Conservation (phyloP, 2,329 filamentous ascomycete genomes). For the Aureobasidium sp. region DNA sequence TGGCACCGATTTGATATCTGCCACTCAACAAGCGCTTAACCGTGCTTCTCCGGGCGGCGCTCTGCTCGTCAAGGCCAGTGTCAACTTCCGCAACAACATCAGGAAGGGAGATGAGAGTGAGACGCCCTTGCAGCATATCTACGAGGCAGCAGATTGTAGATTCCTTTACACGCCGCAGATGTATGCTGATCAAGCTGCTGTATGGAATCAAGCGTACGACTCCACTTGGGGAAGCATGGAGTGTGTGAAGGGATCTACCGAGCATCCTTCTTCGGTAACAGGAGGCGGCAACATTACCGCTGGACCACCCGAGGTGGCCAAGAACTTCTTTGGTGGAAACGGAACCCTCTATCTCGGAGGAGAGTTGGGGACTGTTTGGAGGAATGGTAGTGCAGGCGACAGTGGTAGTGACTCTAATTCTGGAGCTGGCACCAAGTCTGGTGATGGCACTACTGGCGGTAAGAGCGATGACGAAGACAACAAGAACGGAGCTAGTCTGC, state of each 20-base stretch:
- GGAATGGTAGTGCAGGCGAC: not conserved
- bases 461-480: not conserved
- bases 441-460: not conserved
- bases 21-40: not conserved
- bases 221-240: conserved; percentile 23
- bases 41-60: not conserved
- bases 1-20: not conserved
- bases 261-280: conserved; percentile 16
- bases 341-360: not conserved
- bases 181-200: conserved; percentile 39
- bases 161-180: conserved; percentile 47
- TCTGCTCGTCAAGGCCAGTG: conserved; percentile 17
- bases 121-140: conserved; percentile 43
- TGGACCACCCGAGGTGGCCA: not conserved
- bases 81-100: conserved; percentile 27
- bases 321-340: not conserved
- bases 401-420: not conserved
- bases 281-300: not conserved
- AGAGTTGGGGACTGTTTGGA: not conserved
- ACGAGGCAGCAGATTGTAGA: conserved; percentile 45
- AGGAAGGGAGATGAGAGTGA: conserved; percentile 26
- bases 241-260: conserved; percentile 21
- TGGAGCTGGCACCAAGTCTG: not conserved
- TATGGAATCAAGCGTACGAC: conserved; percentile 39
- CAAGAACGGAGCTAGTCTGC: not conserved